These are phyloP conservation scores for Trametes punicea DNA, from an alignment of 768 basidiomycete species.

Conservation along the genomic window DNA sequence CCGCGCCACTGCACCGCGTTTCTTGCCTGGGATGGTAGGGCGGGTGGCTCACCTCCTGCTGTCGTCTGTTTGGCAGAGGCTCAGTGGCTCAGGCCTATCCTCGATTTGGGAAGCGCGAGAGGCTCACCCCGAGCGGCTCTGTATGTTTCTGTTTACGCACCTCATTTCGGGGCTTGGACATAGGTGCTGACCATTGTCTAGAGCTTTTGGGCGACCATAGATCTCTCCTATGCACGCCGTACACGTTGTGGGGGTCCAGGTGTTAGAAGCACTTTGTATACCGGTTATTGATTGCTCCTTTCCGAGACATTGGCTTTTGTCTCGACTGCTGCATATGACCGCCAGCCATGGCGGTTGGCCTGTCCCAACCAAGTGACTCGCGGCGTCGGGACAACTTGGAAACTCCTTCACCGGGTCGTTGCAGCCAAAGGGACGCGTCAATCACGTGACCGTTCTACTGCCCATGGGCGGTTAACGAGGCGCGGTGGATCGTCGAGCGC, in stretches of 20 bases:
- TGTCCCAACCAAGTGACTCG: no score
- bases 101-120: not conserved
- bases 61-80: conserved; percentile 10
- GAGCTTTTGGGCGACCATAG: not conserved
- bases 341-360: no score
- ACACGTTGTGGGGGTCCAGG: no score
- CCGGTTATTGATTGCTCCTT: no score
- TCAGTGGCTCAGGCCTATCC: conserved; percentile 6
- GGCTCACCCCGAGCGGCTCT: not conserved
- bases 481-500: not conserved
- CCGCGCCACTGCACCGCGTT: conserved; percentile 8
- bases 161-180: not conserved
- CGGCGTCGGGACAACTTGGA: not conserved
- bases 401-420: not conserved
- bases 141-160: not conserved
- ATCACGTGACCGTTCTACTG: not conserved
- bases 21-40: conserved; percentile 13
- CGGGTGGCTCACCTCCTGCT: conserved; percentile 15
- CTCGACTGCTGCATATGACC: no score
- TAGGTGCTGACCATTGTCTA: not conserved
- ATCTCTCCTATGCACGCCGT: no score
- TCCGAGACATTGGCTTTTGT: no score
- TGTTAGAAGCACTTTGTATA: no score
- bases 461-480: not conserved
- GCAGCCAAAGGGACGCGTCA: not conserved